These are phyloP conservation scores for Lavandula angustifolia DNA, from an alignment of 257 asterid species.

Conservation along the genomic window DNA sequence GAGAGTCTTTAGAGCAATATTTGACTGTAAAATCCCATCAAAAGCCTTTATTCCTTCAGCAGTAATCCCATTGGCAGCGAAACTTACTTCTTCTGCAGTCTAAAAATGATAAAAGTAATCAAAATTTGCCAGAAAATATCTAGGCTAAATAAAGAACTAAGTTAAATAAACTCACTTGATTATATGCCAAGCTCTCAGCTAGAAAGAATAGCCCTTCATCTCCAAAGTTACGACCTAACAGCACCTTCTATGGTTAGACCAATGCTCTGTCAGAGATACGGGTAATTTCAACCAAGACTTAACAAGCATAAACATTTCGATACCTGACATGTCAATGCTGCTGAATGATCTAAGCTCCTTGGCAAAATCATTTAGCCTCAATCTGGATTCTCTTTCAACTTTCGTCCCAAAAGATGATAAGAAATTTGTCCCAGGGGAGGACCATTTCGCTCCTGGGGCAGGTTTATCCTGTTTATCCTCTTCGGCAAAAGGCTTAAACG, in stretches of 20 bases:
- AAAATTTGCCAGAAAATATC: conserved; percentile 15
- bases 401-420: conserved; percentile 63
- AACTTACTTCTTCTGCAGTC: conserved; percentile 94
- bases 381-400: conserved; percentile 72
- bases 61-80: conserved; percentile 91
- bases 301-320: conserved; percentile 25
- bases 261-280: conserved; percentile 27
- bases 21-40: conserved; percentile 92
- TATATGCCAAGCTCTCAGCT: conserved; percentile 94
- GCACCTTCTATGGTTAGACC: conserved; percentile 40
- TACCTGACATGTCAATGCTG: conserved; percentile 92
- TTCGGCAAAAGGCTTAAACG: conserved; percentile 45
- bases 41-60: conserved; percentile 91
- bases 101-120: conserved; percentile 38
- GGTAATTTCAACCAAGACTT: conserved; percentile 17
- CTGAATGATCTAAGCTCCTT: conserved; percentile 81
- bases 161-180: conserved; percentile 54
- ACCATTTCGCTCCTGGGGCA: conserved; percentile 70
- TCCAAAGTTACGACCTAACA: conserved; percentile 84
- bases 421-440: conserved; percentile 76
- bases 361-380: conserved; percentile 88
- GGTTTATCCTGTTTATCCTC: conserved; percentile 56
- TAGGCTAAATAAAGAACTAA: conserved; percentile 14
- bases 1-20: conserved; percentile 71
- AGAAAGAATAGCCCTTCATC: conserved; percentile 88